Evolutionary conservation across 768 basidiomycete species (phyloP), one percentile per base, ranked within the genome.

Genomic region (Mycena crocata): DNA sequence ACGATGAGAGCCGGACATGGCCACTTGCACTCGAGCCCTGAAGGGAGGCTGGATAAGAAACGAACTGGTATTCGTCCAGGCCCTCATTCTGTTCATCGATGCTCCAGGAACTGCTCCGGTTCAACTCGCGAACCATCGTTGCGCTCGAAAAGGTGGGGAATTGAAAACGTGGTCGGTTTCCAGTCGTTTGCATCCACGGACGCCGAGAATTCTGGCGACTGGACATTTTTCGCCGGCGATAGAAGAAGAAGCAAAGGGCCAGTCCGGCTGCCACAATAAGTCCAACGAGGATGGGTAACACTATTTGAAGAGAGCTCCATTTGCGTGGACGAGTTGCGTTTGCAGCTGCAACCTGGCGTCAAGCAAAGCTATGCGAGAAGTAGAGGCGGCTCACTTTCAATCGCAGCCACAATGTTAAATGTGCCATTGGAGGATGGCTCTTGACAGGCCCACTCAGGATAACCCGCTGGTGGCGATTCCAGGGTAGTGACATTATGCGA

Each of bases 1-100:
- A 58, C 3, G 69, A 60, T 17, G 69, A 70, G 21, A 70, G 69
- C 37, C 69, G 69, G 10, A 70, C 69, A 37, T 70, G 69, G 24
- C 68, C 68, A 28, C 62, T 61, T 15, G 28, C 52, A 1, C 44
- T 61, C 52, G 69, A 70, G 23, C 65, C 69, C 52, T 70, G 65
- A 3, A 70, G 50, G 30, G 69, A 70, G 24, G 60, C 50, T 14
- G 69, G 69, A 30, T 63, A 59, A 21, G 69, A 70, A 13, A 70
- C 69, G 48, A 70, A 67, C 57, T 70, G 57, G 46, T 70, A 70
- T 63, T 70, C 69, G 8, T 56, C 26, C 62, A 70, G 19, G 9
- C 40, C 40, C 57, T 66, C 65, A 17, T 67, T 31, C 19, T 23
- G 45, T 12, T 70, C 65, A 10, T 70, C 69, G 40, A 70, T 70